phyloP scores from a whole-genome alignment of 2,329 filamentous ascomycete species.

The Coniella vitis region DNA sequence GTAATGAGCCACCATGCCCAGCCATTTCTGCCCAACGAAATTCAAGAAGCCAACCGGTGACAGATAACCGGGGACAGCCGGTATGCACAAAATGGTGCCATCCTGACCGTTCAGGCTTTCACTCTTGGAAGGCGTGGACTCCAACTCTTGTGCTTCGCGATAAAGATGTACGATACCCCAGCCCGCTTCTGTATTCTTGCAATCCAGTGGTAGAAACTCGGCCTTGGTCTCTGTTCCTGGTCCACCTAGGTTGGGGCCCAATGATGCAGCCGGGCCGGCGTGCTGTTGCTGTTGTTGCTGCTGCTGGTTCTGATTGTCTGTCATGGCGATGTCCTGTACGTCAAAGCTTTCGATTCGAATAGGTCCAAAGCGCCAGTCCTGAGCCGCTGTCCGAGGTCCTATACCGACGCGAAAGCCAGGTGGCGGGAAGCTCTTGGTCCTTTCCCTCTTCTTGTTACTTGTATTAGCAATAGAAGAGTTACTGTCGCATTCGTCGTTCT shows the following conservation, averaged over 20 bases:
- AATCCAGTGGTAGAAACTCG: slow-evolving; percentile 63
- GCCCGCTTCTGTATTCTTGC: slow-evolving; percentile 68
- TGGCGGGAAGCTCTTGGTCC: slow-evolving; percentile 34
- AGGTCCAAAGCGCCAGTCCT: slow-evolving; percentile 77
- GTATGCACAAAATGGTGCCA: slow-evolving; percentile 79
- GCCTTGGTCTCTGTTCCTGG: slow-evolving; percentile 77
- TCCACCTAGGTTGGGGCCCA: slow-evolving; percentile 49
- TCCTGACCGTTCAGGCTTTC: slow-evolving; percentile 25
- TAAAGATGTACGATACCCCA: slow-evolving; percentile 96
- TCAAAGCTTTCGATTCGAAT: slow-evolving; percentile 78
- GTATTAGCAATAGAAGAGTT: slow-evolving; percentile 32
- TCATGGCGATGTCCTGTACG: slow-evolving; percentile 37
- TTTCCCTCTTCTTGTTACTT: slow-evolving; percentile 34
- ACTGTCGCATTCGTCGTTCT: slow-evolving; percentile 14
- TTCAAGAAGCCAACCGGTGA: slow-evolving; percentile 85
- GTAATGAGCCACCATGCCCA: slow-evolving; percentile 84
- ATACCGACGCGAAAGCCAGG: slow-evolving; percentile 38
- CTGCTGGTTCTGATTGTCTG: slow-evolving; percentile 6
- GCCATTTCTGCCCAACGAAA: slow-evolving; percentile 83
- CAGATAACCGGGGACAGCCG: slow-evolving; percentile 91
- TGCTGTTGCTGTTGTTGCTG: too few species aligned
- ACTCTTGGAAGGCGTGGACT: neutral
- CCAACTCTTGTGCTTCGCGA: slow-evolving; percentile 68
- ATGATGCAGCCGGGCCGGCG: slow-evolving; percentile 25
- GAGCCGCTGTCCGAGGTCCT: slow-evolving; percentile 40